Evolutionary conservation across 2,329 filamentous ascomycete species (phyloP).

Genomic region (Trichoderma afroharzianum): DNA sequence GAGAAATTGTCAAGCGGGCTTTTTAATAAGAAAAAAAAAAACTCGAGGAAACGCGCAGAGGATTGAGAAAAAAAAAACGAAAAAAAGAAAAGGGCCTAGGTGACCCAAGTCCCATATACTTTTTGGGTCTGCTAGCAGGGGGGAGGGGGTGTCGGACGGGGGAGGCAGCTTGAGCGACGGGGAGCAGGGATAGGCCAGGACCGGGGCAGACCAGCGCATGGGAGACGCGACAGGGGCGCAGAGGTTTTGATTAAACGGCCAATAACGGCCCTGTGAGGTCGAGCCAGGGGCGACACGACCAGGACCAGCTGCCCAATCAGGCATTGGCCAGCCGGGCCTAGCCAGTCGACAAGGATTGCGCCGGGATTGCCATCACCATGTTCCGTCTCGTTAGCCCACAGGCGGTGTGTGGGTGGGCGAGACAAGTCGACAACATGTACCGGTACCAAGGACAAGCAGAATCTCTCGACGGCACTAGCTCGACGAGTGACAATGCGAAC

Average conservation of each 20-base stretch:
- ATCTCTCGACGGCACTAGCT: not conserved
- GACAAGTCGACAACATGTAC: not conserved
- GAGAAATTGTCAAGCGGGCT: not conserved
- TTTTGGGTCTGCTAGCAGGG: slow-evolving; percentile 15
- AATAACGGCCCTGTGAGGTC: slow-evolving; percentile 41
- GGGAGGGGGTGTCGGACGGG: slow-evolving; percentile 15
- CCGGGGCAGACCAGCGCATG: slow-evolving; percentile 44
- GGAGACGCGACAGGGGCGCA: slow-evolving; percentile 47
- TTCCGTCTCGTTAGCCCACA: slow-evolving; percentile 31
- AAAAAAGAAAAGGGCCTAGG: slow-evolving; percentile 14
- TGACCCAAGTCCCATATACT: slow-evolving; percentile 20
- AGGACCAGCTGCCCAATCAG: slow-evolving; percentile 49
- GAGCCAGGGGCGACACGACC: slow-evolving; percentile 34
- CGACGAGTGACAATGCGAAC: not conserved
- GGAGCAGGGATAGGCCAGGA: slow-evolving; percentile 18
- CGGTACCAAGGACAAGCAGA: not conserved
- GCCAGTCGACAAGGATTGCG: slow-evolving; percentile 38
- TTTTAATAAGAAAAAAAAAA: not conserved
- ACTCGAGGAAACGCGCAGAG: slow-evolving; percentile 9
- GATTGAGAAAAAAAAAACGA: not conserved
- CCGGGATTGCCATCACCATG: slow-evolving; percentile 34
- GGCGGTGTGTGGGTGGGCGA: slow-evolving; percentile 29
- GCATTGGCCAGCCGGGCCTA: slow-evolving; percentile 47
- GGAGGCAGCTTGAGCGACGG: slow-evolving; percentile 17
- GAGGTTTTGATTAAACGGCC: slow-evolving; percentile 50